Conservation (phyloP, 345 rosid species). For the Capsella bursapastoris region DNA sequence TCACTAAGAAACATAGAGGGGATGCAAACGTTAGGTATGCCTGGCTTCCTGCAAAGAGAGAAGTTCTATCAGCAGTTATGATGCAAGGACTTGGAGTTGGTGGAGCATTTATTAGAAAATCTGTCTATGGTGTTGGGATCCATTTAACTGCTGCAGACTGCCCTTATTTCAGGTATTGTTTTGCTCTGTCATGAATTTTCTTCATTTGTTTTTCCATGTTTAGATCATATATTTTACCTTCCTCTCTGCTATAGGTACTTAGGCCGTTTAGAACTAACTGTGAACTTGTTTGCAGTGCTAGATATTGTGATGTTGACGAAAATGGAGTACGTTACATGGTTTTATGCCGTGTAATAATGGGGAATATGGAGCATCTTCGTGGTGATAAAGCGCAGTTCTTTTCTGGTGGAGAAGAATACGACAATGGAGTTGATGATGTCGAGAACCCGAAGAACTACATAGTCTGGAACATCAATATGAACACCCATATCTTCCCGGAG, state of each 20-base stretch:
- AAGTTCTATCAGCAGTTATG: conserved; percentile 49
- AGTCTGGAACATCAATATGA: conserved; percentile 87
- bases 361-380: conserved; percentile 73
- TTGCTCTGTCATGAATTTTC: conserved; percentile 1
- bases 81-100: conserved; percentile 72
- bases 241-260: neutral
- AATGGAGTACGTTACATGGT: conserved; percentile 69
- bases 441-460: conserved; percentile 64
- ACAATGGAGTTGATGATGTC: conserved; percentile 83
- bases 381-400: conserved; percentile 61
- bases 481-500: conserved; percentile 84
- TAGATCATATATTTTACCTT: conserved; percentile 1
- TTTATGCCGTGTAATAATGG: conserved; percentile 87
- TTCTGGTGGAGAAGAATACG: conserved; percentile 71
- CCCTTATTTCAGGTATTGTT: conserved; percentile 64
- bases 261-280: conserved; percentile 23
- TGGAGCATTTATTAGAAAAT: conserved; percentile 57
- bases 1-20: conserved; percentile 70
- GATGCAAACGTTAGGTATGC: conserved; percentile 79
- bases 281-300: conserved; percentile 65
- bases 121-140: conserved; percentile 72
- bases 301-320: conserved; percentile 85
- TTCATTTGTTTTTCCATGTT: neutral
- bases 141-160: conserved; percentile 67
- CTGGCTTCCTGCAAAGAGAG: conserved; percentile 84